Evolutionary conservation across 164 flowering plant species (phyloP).

Genomic region (Berberis thunbergii): DNA sequence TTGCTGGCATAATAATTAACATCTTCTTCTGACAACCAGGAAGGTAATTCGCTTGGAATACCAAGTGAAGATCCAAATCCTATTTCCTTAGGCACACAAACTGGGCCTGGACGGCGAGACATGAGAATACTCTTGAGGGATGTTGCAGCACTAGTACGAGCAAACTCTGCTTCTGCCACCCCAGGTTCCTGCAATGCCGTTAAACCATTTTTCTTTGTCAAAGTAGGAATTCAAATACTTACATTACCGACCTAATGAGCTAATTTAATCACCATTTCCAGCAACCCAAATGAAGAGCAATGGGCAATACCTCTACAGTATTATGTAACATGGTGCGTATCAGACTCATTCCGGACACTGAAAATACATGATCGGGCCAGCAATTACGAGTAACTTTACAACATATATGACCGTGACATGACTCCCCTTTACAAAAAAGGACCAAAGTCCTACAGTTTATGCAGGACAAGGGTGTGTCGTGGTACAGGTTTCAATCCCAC

Average conservation of each 20-base stretch:
- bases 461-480: too few species aligned
- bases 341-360: neutral
- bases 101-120: conserved; percentile 30
- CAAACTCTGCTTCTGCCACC: conserved; percentile 49
- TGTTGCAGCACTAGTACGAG: conserved; percentile 18
- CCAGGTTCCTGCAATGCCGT: conserved; percentile 41
- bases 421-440: too few species aligned
- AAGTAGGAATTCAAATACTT: neutral
- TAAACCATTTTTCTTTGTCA: neutral
- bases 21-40: conserved; percentile 66
- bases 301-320: neutral
- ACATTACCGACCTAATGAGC: neutral
- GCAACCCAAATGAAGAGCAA: neutral
- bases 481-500: too few species aligned
- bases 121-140: conserved; percentile 34
- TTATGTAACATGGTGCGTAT: neutral
- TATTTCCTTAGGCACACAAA: conserved; percentile 29
- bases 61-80: conserved; percentile 20
- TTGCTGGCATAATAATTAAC: conserved; percentile 44
- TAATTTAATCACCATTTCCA: neutral
- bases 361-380: too few species aligned
- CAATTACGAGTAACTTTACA: too few species aligned
- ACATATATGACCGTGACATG: too few species aligned
- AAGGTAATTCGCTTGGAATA: conserved; percentile 23
- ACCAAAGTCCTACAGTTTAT: too few species aligned